A percentile compares a stretch with the other conserved stretches of the same genome.
Conservation (phyloP, 441 rosid genomes). For the Gossypium davidsonii region DNA sequence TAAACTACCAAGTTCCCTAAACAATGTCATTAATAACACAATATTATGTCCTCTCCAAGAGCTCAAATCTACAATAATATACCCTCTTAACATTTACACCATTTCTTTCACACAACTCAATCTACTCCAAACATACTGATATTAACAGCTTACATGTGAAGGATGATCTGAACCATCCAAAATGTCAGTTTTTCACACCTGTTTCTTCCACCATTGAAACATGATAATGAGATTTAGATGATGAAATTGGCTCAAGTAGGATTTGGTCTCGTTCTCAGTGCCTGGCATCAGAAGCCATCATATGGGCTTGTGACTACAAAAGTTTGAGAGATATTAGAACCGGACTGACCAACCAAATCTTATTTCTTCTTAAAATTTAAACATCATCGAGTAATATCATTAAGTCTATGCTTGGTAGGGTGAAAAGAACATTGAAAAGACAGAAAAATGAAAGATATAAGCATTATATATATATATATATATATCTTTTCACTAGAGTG, state of each 20-base stretch:
- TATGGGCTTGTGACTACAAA: slow-evolving; percentile 35
- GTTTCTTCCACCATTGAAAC: slow-evolving; percentile 8
- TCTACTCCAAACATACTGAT: slow-evolving; percentile 6
- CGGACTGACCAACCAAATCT: neutral
- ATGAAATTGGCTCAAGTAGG: slow-evolving; percentile 8
- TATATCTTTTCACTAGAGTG: no score
- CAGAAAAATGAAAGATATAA: no score
- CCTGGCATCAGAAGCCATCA: slow-evolving; percentile 63
- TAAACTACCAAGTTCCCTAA: neutral
- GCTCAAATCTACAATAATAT: neutral
- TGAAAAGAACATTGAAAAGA: no score
- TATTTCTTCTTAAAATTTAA: neutral
- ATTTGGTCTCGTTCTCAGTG: slow-evolving; percentile 27
- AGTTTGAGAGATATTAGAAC: slow-evolving; percentile 9
- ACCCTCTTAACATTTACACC: slow-evolving; percentile 9
- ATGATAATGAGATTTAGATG: slow-evolving; percentile 3
- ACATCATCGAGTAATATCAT: neutral
- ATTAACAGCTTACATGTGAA: slow-evolving; percentile 12
- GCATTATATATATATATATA: no score
- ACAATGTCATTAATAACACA: neutral
- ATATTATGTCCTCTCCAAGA: neutral
- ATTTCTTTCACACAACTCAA: neutral
- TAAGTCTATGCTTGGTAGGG: no score
- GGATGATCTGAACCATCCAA: slow-evolving; percentile 14
- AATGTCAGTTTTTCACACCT: slow-evolving; percentile 4